Base-by-base conservation (phyloP, 306 rosid species). In the Trichosanthes truncata region DNA sequence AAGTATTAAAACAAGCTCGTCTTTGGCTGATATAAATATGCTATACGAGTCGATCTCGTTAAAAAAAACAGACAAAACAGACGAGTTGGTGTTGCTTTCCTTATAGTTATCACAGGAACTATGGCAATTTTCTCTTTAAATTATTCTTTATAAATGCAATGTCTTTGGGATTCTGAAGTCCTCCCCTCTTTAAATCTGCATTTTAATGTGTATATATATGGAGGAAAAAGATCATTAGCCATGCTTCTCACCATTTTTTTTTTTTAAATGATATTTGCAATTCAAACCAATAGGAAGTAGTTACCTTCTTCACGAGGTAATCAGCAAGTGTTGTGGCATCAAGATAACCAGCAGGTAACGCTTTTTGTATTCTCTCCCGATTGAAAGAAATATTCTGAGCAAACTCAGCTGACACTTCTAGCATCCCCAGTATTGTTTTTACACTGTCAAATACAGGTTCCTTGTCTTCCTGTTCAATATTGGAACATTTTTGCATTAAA, bases 241-340 rank as follows among this genome's bases (percentile, higher is more conserved):
- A 23, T 14, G 14, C 48, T 0, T 3, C 29, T 45, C 49, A 35
- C 59, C 18, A 3, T n/a, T n/a, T n/a, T n/a, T 33, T 49, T 49
- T 2, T 49, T 49, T 14, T 3, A 48, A 40, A 55, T 23, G 59
- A 56, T 5, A 81, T 12, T 84, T 15, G 43, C 6, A 48, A 71
- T 35, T 12, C 6, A 14, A 48, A 25, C 15, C 43, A 48, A 48
- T 26, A 17, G 38, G 49, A 38, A 67, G 6, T 46, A 46, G 87
- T 87, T 76, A 87, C 99, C 99, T 93, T 95, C 7, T 89, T 91
- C 82, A 95, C 97, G 49, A 95, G 99, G 83, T 95, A 95, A 84
- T 95, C 99, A 15, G 99, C 97, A n/a, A 95, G 97, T 13, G 97
- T 95, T 13, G 99, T 95, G 85, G 99, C 99, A 83, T 95, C 99